Base-by-base conservation (phyloP, 2,329 filamentous ascomycete genomes). In the Phaeoacremonium minimum region DNA sequence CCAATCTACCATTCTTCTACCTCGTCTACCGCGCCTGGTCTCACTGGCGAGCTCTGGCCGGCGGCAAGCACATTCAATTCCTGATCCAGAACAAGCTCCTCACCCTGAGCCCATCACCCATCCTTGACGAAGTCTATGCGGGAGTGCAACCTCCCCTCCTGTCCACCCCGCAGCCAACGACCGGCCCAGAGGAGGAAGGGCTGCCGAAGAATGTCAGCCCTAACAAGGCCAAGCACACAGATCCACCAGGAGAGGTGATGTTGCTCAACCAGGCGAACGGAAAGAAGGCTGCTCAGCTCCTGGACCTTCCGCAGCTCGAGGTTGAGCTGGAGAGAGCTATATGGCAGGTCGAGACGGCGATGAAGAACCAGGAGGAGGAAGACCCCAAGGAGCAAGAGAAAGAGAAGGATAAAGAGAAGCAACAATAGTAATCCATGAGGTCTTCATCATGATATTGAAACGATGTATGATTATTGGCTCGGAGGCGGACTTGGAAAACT, bases 1-100 rank as follows among this genome's bases (percentile, higher is more conserved):
- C 91, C 22, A 96, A 98, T 57, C 70, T 98, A 11, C 93, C 93
- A 14, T 97, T 97, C 70, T 97, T 97, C 69, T 98, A 97, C 60
- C 76, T 97, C 28, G 79, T 78, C 14, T 98, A 94, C 66, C 78
- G 93, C 46, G 85, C 88, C 17, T 97, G 86, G 84, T 94, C 87
- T 15, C 88, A 95, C 61, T 95, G 86, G 80, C 78, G 84, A 66
- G 93, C 93, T 36, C 67, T 95, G 36, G 77, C 80, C 26, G 93
- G 93, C 37, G 90, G 88, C 15, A 85, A 80, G 51, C 87, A 97
- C 57, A 67, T 97, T 20, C 78, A 91, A 47, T 93, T 87, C 59
- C 75, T 98, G 11, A 61, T 91, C 28, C 66, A 85, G 39, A 82
- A 90, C 46, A 78, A 83, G 32, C 74, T 93, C 18, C 67, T 95